A percentile compares a stretch with the other conserved stretches of the same genome.
These are phyloP conservation scores for Jaapia argillacea DNA, from an alignment of 768 basidiomycete genomes.

Conservation along the genomic window DNA sequence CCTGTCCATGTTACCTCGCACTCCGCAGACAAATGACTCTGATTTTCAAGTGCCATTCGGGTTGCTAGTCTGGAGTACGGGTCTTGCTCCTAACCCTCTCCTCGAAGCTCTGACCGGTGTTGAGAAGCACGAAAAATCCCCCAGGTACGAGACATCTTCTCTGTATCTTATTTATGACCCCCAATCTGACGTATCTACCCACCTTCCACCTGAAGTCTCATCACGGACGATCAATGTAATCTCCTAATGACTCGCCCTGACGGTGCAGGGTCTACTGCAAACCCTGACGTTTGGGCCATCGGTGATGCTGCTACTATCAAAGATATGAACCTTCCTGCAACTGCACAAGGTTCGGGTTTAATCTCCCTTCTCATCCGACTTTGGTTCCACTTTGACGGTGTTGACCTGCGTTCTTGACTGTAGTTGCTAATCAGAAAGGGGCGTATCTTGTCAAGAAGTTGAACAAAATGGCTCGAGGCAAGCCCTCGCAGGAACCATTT, in stretches of 20 bases:
- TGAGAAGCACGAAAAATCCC: constrained; percentile 50
- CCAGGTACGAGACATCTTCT: too few species aligned
- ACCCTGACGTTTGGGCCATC: constrained; percentile 71
- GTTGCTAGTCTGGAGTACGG: constrained; percentile 83
- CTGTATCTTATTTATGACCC: too few species aligned
- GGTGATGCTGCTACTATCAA: constrained; percentile 67
- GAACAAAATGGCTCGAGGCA: constrained; percentile 49
- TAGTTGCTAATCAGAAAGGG: constrained; percentile 73
- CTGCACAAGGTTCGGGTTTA: constrained; percentile 62
- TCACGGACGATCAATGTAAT: constrained; percentile 41
- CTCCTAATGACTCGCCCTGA: neutral
- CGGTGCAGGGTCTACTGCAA: constrained; percentile 20
- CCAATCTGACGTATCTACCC: too few species aligned
- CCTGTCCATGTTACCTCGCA: neutral
- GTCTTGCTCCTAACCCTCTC: constrained; percentile 74
- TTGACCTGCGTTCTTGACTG: neutral
- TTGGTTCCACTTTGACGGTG: constrained; percentile 3
- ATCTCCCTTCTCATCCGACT: constrained; percentile 5
- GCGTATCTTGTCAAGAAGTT: constrained; percentile 56
- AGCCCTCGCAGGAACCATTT: constrained; percentile 40
- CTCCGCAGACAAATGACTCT: constrained; percentile 4
- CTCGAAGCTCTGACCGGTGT: constrained; percentile 49
- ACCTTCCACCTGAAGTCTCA: constrained; percentile 25
- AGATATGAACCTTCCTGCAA: constrained; percentile 59
- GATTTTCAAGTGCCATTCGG: constrained; percentile 57